These are phyloP conservation scores for Dictyostelium firmibasis DNA, from an alignment of 78 protist genomes.

Conservation along the genomic window DNA sequence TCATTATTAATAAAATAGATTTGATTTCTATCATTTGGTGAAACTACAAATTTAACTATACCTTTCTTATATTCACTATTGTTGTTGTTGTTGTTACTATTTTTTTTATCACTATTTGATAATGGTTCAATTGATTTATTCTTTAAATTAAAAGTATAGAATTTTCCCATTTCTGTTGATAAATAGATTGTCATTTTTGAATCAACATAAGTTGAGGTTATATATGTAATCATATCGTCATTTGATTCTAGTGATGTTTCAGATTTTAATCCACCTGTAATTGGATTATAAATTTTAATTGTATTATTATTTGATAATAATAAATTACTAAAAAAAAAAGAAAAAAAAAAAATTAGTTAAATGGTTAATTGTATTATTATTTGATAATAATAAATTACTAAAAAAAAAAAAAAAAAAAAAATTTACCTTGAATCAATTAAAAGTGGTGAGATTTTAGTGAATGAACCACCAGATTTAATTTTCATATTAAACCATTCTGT, in stretches of 20 bases:
- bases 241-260: conserved; percentile 7
- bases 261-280: background rate
- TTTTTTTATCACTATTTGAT: background rate
- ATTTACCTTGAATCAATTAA: background rate
- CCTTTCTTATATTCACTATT: background rate
- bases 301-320: background rate
- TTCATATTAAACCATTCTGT: conserved; percentile 4
- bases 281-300: conserved; percentile 24
- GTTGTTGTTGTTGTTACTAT: background rate
- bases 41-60: conserved; percentile 1
- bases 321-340: background rate
- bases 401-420: background rate
- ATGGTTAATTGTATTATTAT: background rate
- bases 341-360: background rate
- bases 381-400: too few relatives aligned
- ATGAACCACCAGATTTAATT: conserved; percentile 20
- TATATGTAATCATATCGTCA: background rate
- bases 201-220: background rate
- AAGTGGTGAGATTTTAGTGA: background rate
- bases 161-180: background rate
- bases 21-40: background rate
- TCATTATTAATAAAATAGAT: conserved; percentile 1
- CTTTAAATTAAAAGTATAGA: background rate
- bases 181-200: background rate
- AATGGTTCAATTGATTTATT: background rate